Evolutionary conservation across 306 rosid genomes (phyloP), one percentile per base, ranked within the genome.

Genomic region (Sicyos baderoa): DNA sequence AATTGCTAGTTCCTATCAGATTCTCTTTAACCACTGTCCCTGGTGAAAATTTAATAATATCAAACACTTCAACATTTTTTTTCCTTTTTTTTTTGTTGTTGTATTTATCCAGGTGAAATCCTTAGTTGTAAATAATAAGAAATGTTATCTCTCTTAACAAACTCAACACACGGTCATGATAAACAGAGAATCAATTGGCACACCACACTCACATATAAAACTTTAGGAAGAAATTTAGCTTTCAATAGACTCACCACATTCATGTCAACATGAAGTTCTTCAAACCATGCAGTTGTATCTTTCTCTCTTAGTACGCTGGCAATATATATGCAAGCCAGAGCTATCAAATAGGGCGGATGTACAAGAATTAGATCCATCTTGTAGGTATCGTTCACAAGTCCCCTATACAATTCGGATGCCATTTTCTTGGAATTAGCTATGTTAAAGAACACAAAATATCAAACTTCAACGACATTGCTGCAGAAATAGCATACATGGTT

Each of bases 221-320:
- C 68, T 25, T 40, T 29, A 7, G 70, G 72, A 9, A 25, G 44
- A 16, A 51, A 80, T 37, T 62, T 62, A 37, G 68, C 68, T 62
- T 40, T 62, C 51, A 37, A 61, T 18, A 74, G 23, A 84, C 92
- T 80, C 79, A 92, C 97, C 85, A 83, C 93, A 35, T 87, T 92
- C 97, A 87, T 92, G 77, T 92, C 97, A 42, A 89, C 93, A 35
- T 81, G 95, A 65, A 92, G 95, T 82, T 92, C 97, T 81, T 92
- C 97, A 53, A 89, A 92, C 96, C 96, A 92, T 13, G 86, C 87
- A 51, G 96, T 89, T 60, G 91, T 86, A 70, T 92, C 96, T 73
- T 86, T 92, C 4, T 92, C 96, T 78, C 80, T 76, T 51, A 82
- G 82, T 7, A 86, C 97, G 27, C 96, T 92, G 29, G 92, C 95